Evolutionary conservation across 192 early-diverging fungal species (phyloP), one percentile per base, ranked within the genome.

Genomic region (Coemansia nantahalensis): DNA sequence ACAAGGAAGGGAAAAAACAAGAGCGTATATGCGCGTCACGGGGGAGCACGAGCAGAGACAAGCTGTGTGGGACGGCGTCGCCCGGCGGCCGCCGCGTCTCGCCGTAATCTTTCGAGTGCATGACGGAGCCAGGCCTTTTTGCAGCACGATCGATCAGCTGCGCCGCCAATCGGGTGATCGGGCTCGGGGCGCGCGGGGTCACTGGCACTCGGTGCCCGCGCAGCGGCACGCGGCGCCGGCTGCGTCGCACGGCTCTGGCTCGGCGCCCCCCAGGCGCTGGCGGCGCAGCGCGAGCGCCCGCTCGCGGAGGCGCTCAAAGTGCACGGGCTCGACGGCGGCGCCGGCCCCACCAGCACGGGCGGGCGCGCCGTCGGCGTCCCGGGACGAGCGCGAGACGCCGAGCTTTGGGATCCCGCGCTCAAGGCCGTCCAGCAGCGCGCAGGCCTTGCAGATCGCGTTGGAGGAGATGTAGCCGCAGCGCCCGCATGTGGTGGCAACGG

Each of bases 401-500:
- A 89, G 56, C 62, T 83, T 81, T 15, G 95, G 91, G 53, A 90
- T 59, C 0, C 95, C 95, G 32, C 84, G 79, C 59, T 98, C 93
- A 38, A 98, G 62, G 0, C 93, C 93, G 54, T 98, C 95, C 5
- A 98, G 69, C 44, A 98, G 66, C 19, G 91, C 77, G 66, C 95
- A 98, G 0, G 95, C 94, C 66, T 98, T 96, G 69, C 95, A 98
- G 8, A 95, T 59, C 22, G 85, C 80, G 56, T 95, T 90, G 17
- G 86, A 89, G 32, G 91, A 89, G 64, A 98, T 95, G 54, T 97
- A 98, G 21, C 96, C 96, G 56, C 96, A 98, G 32, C 91, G 78
- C 48, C 83, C 81, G 66, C 94, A 97, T 11, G 71, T 78, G 18
- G 82, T 51, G 65, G 79, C 79, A 4, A 37, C 74, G 2, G 86